phyloP scores from a whole-genome alignment of 208 protist species.

The Phytomonas sp. region DNA sequence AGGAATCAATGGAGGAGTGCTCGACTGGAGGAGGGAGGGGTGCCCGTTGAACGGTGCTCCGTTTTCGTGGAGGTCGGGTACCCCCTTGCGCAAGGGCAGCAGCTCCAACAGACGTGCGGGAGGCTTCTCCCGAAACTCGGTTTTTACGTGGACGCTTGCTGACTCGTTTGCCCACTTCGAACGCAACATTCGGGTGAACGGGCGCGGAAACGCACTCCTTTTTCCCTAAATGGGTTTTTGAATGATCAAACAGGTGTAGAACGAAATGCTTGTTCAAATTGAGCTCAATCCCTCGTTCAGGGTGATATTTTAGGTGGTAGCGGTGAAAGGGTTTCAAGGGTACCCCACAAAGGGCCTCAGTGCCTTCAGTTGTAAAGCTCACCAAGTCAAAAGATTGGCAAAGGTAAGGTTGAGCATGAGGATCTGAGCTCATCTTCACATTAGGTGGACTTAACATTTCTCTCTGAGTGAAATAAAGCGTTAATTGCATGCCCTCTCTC shows the following conservation, averaged over 20 bases:
- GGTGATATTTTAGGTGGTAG: conserved; percentile 20
- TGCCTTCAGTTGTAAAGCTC: neutral
- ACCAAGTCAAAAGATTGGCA: neutral
- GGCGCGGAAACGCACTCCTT: neutral
- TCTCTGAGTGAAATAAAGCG: neutral
- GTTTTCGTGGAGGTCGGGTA: neutral
- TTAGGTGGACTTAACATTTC: neutral
- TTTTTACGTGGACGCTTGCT: neutral
- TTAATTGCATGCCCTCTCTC: neutral
- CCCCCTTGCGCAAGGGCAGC: no score
- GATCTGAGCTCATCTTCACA: neutral
- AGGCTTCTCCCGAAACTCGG: neutral
- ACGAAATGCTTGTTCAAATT: neutral
- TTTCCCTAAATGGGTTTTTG: neutral
- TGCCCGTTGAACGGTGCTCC: neutral
- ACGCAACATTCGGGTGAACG: neutral
- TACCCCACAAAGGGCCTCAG: conserved; percentile 18
- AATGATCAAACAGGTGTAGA: neutral
- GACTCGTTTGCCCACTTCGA: neutral
- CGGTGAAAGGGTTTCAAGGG: conserved; percentile 30
- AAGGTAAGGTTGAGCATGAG: neutral
- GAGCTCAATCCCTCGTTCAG: neutral
- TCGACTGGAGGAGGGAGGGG: neutral
- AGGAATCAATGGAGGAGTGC: neutral
- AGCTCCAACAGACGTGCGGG: neutral